Evolutionary conservation across 108 stramenopile genomes (phyloP).

Genomic region (Nitzschia sp.): DNA sequence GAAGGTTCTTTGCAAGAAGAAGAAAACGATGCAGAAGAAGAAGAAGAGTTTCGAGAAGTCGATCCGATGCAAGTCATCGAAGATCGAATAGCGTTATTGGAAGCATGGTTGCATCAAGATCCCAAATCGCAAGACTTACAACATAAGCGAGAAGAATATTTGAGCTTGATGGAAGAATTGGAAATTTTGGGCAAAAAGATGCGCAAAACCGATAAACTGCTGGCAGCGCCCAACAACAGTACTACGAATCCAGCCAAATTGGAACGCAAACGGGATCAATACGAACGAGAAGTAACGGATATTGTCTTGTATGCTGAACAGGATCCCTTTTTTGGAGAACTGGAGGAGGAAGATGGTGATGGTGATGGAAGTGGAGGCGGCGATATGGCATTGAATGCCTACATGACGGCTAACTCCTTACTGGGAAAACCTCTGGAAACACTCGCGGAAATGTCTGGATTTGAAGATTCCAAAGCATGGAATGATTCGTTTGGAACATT

Average conservation of each 20-base stretch:
- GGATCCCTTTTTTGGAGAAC: slow-evolving; percentile 8
- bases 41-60: slow-evolving; percentile 13
- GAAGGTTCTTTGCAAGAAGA: background rate
- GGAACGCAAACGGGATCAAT: slow-evolving; percentile 19
- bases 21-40: background rate
- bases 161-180: slow-evolving; percentile 2
- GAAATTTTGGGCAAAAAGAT: slow-evolving; percentile 18
- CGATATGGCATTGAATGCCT: slow-evolving; percentile 4
- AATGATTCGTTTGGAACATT: slow-evolving; percentile 4
- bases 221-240: slow-evolving; percentile 8
- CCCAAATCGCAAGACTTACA: slow-evolving; percentile 3
- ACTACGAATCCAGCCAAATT: slow-evolving; percentile 1
- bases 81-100: slow-evolving; percentile 9
- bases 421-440: slow-evolving; percentile 19
- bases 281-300: slow-evolving; percentile 7
- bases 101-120: slow-evolving; percentile 17
- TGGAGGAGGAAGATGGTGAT: slow-evolving; percentile 6
- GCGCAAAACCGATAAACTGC: slow-evolving; percentile 13
- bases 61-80: slow-evolving; percentile 20
- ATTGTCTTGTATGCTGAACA: slow-evolving; percentile 21
- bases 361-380: background rate
- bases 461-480: slow-evolving; percentile 10
- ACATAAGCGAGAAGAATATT: slow-evolving; percentile 12
- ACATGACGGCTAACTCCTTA: slow-evolving; percentile 11
- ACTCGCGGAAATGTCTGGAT: slow-evolving; percentile 14